Percentiles rank a stretch among this genome's conserved stretches.
Evolutionary conservation across 768 basidiomycete genomes (phyloP).

Genomic region (Xanthoconium stramineum): DNA sequence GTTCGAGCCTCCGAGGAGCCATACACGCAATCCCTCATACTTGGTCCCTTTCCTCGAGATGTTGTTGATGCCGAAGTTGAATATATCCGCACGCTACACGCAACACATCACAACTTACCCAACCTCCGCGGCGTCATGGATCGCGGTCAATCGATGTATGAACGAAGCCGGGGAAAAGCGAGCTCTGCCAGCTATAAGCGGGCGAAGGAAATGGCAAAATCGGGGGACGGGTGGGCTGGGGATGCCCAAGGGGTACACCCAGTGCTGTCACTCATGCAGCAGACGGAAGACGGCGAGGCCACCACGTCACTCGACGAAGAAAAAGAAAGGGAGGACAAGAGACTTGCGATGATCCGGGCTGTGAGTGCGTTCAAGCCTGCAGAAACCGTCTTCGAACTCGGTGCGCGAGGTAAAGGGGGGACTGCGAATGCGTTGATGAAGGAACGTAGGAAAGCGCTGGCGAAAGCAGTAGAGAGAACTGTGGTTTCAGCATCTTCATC

Average conservation of each 20-base stretch:
- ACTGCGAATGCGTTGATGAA: constrained; percentile 80
- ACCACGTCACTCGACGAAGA: constrained; percentile 34
- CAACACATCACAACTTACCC: constrained; percentile 59
- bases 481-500: constrained; percentile 29
- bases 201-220: constrained; percentile 81
- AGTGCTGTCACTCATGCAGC: constrained; percentile 45
- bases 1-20: constrained; percentile 50
- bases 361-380: constrained; percentile 80
- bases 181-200: constrained; percentile 81
- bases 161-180: constrained; percentile 89
- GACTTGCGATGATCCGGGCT: constrained; percentile 64
- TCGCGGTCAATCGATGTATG: constrained; percentile 90
- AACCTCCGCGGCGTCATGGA: constrained; percentile 77
- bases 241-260: constrained; percentile 66
- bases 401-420: constrained; percentile 59
- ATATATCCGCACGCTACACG: constrained; percentile 65
- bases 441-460: constrained; percentile 74
- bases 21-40: constrained; percentile 69
- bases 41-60: constrained; percentile 82
- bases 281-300: constrained; percentile 31
- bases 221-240: constrained; percentile 64
- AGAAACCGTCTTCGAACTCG: constrained; percentile 92
- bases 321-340: constrained; percentile 36
- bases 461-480: constrained; percentile 56
- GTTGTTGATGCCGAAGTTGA: constrained; percentile 82